Conservation (phyloP, 768 basidiomycete species). For the Filobasidium wieringae region DNA sequence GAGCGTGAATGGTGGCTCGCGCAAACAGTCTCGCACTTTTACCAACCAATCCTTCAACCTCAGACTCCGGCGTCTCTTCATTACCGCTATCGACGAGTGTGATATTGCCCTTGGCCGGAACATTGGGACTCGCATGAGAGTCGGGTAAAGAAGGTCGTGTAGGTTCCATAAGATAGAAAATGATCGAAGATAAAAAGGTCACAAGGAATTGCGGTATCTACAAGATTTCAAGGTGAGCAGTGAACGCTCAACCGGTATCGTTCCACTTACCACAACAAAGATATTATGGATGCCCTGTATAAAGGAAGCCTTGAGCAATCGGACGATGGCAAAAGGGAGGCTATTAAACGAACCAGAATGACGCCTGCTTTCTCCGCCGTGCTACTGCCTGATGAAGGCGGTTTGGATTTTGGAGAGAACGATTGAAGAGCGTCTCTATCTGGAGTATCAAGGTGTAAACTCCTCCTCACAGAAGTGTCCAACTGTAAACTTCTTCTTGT, state of each 20-base stretch:
- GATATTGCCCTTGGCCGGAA: conserved; percentile 19
- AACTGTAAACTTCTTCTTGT: too few relatives aligned
- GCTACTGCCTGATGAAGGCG: conserved; percentile 22
- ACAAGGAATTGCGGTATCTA: conserved; percentile 80
- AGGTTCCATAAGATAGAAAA: conserved; percentile 78
- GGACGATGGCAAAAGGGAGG: neutral
- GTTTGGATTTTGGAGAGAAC: too few relatives aligned
- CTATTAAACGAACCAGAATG: conserved; percentile 49
- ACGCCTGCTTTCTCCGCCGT: conserved; percentile 72
- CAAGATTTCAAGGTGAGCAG: neutral
- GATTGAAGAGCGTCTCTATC: too few relatives aligned
- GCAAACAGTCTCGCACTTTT: conserved; percentile 1
- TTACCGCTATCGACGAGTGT: conserved; percentile 18
- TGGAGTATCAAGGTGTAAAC: too few relatives aligned
- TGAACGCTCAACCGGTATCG: neutral
- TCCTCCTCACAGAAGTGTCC: too few relatives aligned
- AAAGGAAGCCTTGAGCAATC: neutral
- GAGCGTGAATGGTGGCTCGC: neutral
- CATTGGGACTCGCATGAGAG: conserved; percentile 21
- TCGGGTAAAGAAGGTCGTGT: conserved; percentile 23
- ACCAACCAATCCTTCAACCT: conserved; percentile 2
- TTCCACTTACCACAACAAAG: conserved; percentile 54
- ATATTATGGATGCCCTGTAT: conserved; percentile 85
- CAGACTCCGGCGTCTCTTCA: neutral
- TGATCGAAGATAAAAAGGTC: conserved; percentile 67